Base-by-base conservation (phyloP, 2,329 filamentous ascomycete genomes). In the Ophiostoma quercus region DNA sequence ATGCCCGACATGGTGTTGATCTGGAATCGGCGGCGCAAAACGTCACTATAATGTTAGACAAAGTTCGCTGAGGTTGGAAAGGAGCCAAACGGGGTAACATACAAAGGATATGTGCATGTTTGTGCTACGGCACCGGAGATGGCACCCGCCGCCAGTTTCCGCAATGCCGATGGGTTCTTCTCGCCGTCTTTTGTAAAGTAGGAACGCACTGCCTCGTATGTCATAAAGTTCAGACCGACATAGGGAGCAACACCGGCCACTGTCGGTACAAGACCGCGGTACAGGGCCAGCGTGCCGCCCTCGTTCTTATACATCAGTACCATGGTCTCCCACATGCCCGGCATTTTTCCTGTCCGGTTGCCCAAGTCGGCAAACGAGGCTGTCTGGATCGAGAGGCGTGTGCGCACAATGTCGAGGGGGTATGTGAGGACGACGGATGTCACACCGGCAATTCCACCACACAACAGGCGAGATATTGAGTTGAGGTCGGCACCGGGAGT, bases 1-100 rank as follows among this genome's bases (percentile, higher is more conserved):
- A 99, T 94, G 68, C 95, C 95, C 66, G 91, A 92, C 95, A 99
- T 99, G 69, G 95, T 97, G 80, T 99, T 99, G 82, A 99, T 95
- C 78, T 99, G 95, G 79, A 99, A 99, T 67, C 95, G 88, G 71
- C 95, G 89, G 41, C 95, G 91, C 69, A 99, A 84, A 2, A 99
- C 94, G 77, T 97, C 94, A 78, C 92, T 95, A 19, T 9, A 16
- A 25, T 12, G 77, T 75, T 72, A 69, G 71, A n/a, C 7, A 16
- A n/a, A 14, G 1, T n/a, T 4, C 6, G 22, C 25, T 29, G 25
- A 29, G 16, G 1, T n/a, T 3, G n/a, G 37, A 37, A 22, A 9
- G 16, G 39, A 32, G 37, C n/a, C 47, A 19, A 2, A 19, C 39
- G 51, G 19, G 9, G 9, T 4, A 6, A 82, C 91, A 85, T 81